These are phyloP conservation scores for Tolypocladium cylindrosporum DNA, from an alignment of 2,329 filamentous ascomycete genomes.

Conservation along the genomic window DNA sequence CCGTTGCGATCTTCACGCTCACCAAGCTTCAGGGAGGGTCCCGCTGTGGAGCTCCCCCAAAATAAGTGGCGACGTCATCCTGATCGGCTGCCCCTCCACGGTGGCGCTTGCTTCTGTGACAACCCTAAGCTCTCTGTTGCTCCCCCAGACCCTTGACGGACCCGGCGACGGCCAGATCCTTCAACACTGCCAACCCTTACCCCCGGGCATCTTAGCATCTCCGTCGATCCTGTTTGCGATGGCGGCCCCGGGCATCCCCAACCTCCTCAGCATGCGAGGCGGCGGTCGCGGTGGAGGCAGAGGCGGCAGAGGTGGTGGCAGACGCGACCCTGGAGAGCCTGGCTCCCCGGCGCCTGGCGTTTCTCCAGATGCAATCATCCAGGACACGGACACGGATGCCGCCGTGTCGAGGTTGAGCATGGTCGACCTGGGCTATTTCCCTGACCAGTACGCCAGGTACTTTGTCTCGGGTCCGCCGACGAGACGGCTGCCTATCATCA, in stretches of 20 bases:
- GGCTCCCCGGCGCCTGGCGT: conserved; percentile 20
- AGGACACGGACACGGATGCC: conserved; percentile 86
- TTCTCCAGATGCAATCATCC: conserved; percentile 64
- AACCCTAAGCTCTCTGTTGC: background rate
- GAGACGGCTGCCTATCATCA: conserved; percentile 81
- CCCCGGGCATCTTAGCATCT: background rate
- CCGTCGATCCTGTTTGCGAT: conserved; percentile 28
- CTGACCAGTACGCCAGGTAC: conserved; percentile 65
- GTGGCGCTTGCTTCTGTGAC: background rate
- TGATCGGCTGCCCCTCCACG: background rate
- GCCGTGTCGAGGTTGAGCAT: conserved; percentile 83
- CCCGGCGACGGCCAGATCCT: background rate
- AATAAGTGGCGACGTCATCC: background rate
- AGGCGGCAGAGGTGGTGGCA: conserved; percentile 24
- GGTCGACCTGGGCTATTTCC: conserved; percentile 73
- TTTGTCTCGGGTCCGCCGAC: conserved; percentile 53
- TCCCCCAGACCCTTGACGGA: background rate
- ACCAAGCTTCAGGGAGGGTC: background rate
- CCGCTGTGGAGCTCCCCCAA: background rate
- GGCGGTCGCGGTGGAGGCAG: conserved; percentile 22
- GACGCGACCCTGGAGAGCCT: conserved; percentile 15
- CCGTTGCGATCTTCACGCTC: background rate
- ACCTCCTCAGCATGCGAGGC: conserved; percentile 52
- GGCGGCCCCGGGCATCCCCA: conserved; percentile 68
- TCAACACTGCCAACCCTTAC: background rate